A percentile compares a stretch with the other conserved stretches of the same genome.
phyloP scores from a whole-genome alignment of 768 basidiomycete species.

The Coprinopsis cinerea region DNA sequence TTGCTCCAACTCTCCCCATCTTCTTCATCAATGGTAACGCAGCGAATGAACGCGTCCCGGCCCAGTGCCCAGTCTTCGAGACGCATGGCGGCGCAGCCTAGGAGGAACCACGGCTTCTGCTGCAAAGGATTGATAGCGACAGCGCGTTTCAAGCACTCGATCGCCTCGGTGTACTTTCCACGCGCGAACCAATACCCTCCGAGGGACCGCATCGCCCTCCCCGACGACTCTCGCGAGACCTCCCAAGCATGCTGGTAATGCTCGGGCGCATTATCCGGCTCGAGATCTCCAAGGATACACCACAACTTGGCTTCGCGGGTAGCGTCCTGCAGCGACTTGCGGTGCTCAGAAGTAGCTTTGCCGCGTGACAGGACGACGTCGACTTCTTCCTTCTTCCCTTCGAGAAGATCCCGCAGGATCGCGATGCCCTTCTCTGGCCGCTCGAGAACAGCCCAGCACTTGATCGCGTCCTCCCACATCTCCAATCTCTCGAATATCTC shows the following conservation, averaged over 20 bases:
- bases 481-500: constrained; percentile 93
- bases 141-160: constrained; percentile 63
- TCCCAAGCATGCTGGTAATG: constrained; percentile 86
- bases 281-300: constrained; percentile 93
- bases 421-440: constrained; percentile 68
- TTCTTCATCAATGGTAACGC: constrained; percentile 90
- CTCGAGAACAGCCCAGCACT: constrained; percentile 82
- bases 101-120: constrained; percentile 88
- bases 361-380: constrained; percentile 62
- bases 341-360: constrained; percentile 40
- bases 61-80: constrained; percentile 81
- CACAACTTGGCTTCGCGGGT: constrained; percentile 86
- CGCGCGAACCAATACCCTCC: constrained; percentile 78
- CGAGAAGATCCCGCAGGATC: constrained; percentile 81
- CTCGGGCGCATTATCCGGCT: constrained; percentile 58
- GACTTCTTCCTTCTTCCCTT: constrained; percentile 78
- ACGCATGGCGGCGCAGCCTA: constrained; percentile 89
- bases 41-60: constrained; percentile 75
- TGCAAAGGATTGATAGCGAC: constrained; percentile 86
- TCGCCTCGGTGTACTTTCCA: constrained; percentile 56
- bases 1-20: constrained; percentile 99
- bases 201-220: constrained; percentile 86
- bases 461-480: constrained; percentile 98
- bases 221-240: constrained; percentile 73
- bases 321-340: constrained; percentile 46